These are phyloP conservation scores for Lactarius akahatsu DNA, from an alignment of 768 basidiomycete species.

Conservation along the genomic window DNA sequence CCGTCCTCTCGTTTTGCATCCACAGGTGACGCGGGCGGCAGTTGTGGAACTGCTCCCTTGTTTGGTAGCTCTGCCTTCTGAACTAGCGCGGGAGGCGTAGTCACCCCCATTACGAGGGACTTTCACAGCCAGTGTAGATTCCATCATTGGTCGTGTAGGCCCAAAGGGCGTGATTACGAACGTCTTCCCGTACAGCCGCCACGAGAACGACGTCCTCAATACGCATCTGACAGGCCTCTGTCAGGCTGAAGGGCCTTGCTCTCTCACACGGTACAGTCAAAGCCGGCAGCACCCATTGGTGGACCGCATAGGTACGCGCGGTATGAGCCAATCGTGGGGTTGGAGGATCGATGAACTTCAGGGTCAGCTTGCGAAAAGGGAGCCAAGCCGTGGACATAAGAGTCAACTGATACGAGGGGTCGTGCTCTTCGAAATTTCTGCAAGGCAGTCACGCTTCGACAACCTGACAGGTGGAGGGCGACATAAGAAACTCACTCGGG, in stretches of 20 bases:
- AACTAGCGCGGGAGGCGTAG: background rate
- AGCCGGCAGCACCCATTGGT: conserved; percentile 11
- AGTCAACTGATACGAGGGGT: conserved; percentile 30
- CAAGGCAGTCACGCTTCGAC: background rate
- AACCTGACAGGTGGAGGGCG: conserved; percentile 2
- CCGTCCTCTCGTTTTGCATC: background rate
- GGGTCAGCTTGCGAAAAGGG: conserved; percentile 28
- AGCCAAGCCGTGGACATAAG: conserved; percentile 33
- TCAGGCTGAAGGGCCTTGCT: background rate
- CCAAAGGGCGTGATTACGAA: background rate
- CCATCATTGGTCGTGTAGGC: background rate
- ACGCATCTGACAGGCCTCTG: conserved; percentile 7
- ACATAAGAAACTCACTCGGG: conserved; percentile 9
- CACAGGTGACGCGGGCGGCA: background rate
- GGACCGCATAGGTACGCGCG: conserved; percentile 7
- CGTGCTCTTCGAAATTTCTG: conserved; percentile 13
- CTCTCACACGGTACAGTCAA: conserved; percentile 10
- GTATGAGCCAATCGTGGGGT: conserved; percentile 9
- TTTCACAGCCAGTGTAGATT: background rate
- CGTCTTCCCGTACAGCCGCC: conserved; percentile 8
- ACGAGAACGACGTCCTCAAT: conserved; percentile 17
- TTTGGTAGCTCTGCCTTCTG: background rate
- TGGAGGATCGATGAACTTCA: background rate
- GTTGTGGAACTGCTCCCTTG: background rate
- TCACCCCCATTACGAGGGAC: background rate